A percentile compares a stretch with the other conserved stretches of the same genome.
These are phyloP conservation scores for Scedosporium aurantiacum DNA, from an alignment of 2,329 filamentous ascomycete genomes.

Conservation along the genomic window DNA sequence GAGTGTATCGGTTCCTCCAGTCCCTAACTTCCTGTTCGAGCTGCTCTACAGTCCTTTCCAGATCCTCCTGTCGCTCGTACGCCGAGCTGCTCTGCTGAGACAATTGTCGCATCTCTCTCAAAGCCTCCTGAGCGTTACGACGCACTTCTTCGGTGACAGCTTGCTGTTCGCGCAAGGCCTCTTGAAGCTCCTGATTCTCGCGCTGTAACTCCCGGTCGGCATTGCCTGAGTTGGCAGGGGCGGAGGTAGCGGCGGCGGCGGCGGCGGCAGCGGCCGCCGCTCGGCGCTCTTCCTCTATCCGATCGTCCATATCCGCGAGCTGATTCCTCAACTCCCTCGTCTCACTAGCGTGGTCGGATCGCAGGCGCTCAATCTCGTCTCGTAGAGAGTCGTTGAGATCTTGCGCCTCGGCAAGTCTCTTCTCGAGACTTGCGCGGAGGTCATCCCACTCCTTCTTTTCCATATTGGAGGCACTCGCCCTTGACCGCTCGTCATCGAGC, in stretches of 20 bases:
- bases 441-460: slow-evolving; percentile 65
- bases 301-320: slow-evolving; percentile 40
- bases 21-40: slow-evolving; percentile 76
- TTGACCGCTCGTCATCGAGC: slow-evolving; percentile 47
- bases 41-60: slow-evolving; percentile 62
- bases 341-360: slow-evolving; percentile 54
- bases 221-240: slow-evolving; percentile 14
- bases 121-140: slow-evolving; percentile 68
- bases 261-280: neutral
- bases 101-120: slow-evolving; percentile 80
- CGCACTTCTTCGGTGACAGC: slow-evolving; percentile 79
- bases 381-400: slow-evolving; percentile 70
- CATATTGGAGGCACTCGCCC: slow-evolving; percentile 36
- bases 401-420: slow-evolving; percentile 62
- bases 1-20: slow-evolving; percentile 85
- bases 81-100: slow-evolving; percentile 69
- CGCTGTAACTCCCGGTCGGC: slow-evolving; percentile 46
- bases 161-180: slow-evolving; percentile 60
- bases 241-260: no score
- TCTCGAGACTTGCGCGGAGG: slow-evolving; percentile 56
- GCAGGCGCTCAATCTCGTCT: slow-evolving; percentile 64
- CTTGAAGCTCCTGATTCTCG: slow-evolving; percentile 59
- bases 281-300: slow-evolving; percentile 1
- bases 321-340: slow-evolving; percentile 53
- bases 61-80: slow-evolving; percentile 70